Base-by-base conservation (phyloP, 2,329 filamentous ascomycete genomes). In the Ceratocystis cacaofunesta region DNA sequence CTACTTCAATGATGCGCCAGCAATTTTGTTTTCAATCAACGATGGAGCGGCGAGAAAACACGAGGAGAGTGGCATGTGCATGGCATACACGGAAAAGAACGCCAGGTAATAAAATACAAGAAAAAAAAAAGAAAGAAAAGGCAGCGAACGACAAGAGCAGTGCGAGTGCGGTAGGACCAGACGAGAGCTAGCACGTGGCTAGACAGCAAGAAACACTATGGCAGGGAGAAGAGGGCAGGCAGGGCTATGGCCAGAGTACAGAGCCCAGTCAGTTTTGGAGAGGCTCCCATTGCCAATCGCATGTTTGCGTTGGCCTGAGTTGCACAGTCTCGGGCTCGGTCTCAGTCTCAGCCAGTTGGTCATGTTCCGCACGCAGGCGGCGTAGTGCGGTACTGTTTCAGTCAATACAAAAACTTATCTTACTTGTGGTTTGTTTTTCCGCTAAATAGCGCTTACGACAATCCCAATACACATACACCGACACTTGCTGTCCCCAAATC, bases 321-420 rank as follows among this genome's bases (percentile, higher is more conserved):
- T 36, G 15, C 55, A 36, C 50, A 48, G 17, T 48, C 17, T 48
- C 48, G 22, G 48, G 30, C 28, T 36, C 55, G 32, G 55, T 58
- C 55, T 58, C 55, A 58, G 55, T 30, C 55, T 58, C 55, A 58
- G 55, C n/a, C 55, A 58, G 28, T 58, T 36, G 28, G 12, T 25
- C 55, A 58, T 58, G 25, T 32, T 30, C 28, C 12, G 15, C 28
- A 41, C 36, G 36, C 36, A 41, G 36, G 36, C 36, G 36, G 36
- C 36, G 36, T 41, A 36, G 28, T 32, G 15, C 12, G 25, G 55
- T 19, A 30, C 7, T 32, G 55, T 58, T 58, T 58, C 55, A n/a
- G 55, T 58, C 22, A 30, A 17, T 32, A 17, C 48, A 12, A 19
- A 36, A 28, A 17, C 55, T 8, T n/a, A 36, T 58, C 7, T 30